phyloP scores from a whole-genome alignment of 2,329 filamentous ascomycete genomes.

The Penicillium sp. region DNA sequence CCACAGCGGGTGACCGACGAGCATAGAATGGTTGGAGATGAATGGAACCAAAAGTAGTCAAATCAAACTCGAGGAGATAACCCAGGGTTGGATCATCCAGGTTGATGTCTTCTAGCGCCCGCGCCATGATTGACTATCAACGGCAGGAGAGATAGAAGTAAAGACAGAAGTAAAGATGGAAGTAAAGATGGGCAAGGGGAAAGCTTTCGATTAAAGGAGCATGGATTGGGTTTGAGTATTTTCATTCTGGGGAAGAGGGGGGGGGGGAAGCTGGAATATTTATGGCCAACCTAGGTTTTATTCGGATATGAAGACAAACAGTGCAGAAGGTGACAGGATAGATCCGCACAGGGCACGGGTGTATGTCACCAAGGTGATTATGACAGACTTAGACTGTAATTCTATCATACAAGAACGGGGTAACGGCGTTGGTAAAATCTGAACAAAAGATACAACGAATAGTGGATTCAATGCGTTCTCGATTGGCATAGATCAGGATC shows the following conservation, averaged over 20 bases:
- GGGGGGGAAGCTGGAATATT: neutral
- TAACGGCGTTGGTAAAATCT: neutral
- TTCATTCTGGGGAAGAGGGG: neutral
- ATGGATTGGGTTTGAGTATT: neutral
- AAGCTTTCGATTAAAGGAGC: neutral
- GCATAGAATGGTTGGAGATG: neutral
- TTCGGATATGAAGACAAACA: neutral
- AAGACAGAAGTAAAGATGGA: neutral
- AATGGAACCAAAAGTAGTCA: neutral
- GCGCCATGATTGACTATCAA: neutral
- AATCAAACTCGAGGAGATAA: neutral
- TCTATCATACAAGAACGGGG: neutral
- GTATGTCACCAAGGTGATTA: neutral
- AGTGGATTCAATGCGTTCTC: too few species aligned
- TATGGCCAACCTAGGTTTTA: neutral
- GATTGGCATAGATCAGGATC: neutral
- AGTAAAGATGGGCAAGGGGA: neutral
- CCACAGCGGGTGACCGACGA: neutral
- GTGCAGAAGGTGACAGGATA: neutral
- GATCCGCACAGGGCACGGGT: neutral
- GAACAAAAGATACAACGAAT: too few species aligned
- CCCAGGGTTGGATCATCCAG: neutral
- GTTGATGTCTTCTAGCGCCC: neutral
- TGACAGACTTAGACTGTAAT: neutral
- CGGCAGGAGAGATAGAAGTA: neutral